Evolutionary conservation across 345 rosid species (phyloP), one percentile per base, ranked within the genome.

Genomic region (Citrus cavaleriei): DNA sequence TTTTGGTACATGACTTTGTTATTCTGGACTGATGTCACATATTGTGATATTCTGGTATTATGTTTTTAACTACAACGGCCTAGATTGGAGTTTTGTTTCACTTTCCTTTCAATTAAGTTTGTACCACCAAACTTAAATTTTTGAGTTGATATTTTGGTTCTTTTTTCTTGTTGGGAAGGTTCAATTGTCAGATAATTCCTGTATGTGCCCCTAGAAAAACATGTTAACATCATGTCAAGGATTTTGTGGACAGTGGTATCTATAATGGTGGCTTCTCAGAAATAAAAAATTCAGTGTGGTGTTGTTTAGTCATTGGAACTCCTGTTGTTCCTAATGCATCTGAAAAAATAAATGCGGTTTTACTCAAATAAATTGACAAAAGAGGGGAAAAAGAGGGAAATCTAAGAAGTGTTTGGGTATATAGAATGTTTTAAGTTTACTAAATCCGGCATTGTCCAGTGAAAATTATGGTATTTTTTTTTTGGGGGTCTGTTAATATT

Each of bases 21-120:
- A 18, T 68, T 66, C 54, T 74, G n/a, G 49, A 76, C n/a, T 30
- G 54, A 25, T 79, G 68, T 42, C 25, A 77, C 21, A 5, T 62
- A 34, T 38, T 30, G 42, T 65, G 38, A 38, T 73, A 68, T 38
- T 37, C 34, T 71, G 51, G 76, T 68, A 67, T 51, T 12, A 42
- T 59, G 42, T 54, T 62, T 67, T 66, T 51, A 27, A 19, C 25
- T 2, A 30, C 32, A 30, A 16, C 51, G 49, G n/a, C 40, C 24
- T 54, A 7, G 6, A 42, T 25, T 61, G 54, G 58, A 61, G 37
- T 32, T 60, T 61, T n/a, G 9, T 73, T 73, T 37, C 8, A n/a
- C 38, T 37, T 54, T 32, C 6, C 14, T 58, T 70, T 38, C 14
- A 64, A 70, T 16, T 27, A 49, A 70, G 4, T 35, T 58, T 35